Conservation (phyloP, 2,329 filamentous ascomycete species). For the Elsinoe necatrix region DNA sequence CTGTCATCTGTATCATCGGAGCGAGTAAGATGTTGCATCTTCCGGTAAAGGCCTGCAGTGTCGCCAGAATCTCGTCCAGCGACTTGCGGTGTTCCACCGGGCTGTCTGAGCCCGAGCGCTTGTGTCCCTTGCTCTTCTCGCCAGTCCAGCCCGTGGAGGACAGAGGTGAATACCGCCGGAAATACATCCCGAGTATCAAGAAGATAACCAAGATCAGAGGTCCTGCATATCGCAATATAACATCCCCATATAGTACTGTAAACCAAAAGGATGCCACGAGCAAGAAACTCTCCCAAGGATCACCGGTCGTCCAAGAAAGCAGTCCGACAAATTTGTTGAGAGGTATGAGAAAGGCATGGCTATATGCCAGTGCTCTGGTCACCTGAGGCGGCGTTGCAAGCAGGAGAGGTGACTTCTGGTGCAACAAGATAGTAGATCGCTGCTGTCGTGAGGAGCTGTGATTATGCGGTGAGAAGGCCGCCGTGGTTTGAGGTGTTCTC, state of each 20-base stretch:
- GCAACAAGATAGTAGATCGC: slow-evolving; percentile 84
- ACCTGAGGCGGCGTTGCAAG: slow-evolving; percentile 91
- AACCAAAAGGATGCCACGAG: slow-evolving; percentile 81
- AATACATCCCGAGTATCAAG: slow-evolving; percentile 88
- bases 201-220: slow-evolving; percentile 71
- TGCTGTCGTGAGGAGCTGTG: slow-evolving; percentile 63
- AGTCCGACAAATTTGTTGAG: slow-evolving; percentile 79
- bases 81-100: slow-evolving; percentile 70
- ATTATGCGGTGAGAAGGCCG: slow-evolving; percentile 79
- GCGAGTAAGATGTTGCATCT: slow-evolving; percentile 88
- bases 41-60: slow-evolving; percentile 78
- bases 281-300: slow-evolving; percentile 96
- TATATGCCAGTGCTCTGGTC: slow-evolving; percentile 88
- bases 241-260: slow-evolving; percentile 74
- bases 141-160: slow-evolving; percentile 74
- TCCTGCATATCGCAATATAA: slow-evolving; percentile 69
- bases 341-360: slow-evolving; percentile 85
- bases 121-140: slow-evolving; percentile 49
- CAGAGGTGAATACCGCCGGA: slow-evolving; percentile 76
- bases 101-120: slow-evolving; percentile 47
- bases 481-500: slow-evolving; percentile 56
- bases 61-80: slow-evolving; percentile 93
- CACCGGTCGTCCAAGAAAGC: slow-evolving; percentile 85
- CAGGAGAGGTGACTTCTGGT: slow-evolving; percentile 90
- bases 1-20: slow-evolving; percentile 77